These are phyloP conservation scores for Penicillium desertorum DNA, from an alignment of 495 filamentous ascomycete species.

Conservation along the genomic window DNA sequence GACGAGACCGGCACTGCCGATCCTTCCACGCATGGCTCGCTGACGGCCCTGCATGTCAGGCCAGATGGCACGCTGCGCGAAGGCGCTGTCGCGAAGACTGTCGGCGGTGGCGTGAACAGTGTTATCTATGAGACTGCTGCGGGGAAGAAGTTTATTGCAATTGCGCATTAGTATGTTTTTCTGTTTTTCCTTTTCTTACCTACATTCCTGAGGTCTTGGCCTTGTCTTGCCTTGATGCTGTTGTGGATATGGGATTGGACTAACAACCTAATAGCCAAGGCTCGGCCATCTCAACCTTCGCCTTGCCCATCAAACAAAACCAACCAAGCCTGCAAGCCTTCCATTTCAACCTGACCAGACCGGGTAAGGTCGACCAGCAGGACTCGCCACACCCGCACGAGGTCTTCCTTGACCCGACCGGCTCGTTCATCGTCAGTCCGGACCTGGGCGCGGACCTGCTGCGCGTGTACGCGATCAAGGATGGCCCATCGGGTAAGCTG, in stretches of 20 bases:
- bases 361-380: constrained; percentile 58
- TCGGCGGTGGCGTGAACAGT: constrained; percentile 42
- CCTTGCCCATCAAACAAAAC: constrained; percentile 30
- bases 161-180: constrained; percentile 49
- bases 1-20: constrained; percentile 57
- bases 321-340: constrained; percentile 44
- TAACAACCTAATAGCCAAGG: constrained; percentile 29
- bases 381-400: constrained; percentile 70
- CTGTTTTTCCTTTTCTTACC: neutral
- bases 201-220: neutral
- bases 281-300: constrained; percentile 39
- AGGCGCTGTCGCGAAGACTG: constrained; percentile 25
- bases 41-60: constrained; percentile 27
- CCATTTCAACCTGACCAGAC: constrained; percentile 49
- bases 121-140: constrained; percentile 35
- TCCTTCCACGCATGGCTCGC: constrained; percentile 27
- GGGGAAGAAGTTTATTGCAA: constrained; percentile 37
- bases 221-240: neutral
- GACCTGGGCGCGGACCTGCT: constrained; percentile 74
- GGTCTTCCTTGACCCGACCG: constrained; percentile 67
- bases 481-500: constrained; percentile 38
- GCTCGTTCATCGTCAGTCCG: constrained; percentile 61
- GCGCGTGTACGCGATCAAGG: constrained; percentile 59
- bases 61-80: constrained; percentile 30
- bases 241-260: neutral